These are phyloP conservation scores for Diutina pseudorugosa DNA, from an alignment of 1,139 yeast species.

Conservation along the genomic window DNA sequence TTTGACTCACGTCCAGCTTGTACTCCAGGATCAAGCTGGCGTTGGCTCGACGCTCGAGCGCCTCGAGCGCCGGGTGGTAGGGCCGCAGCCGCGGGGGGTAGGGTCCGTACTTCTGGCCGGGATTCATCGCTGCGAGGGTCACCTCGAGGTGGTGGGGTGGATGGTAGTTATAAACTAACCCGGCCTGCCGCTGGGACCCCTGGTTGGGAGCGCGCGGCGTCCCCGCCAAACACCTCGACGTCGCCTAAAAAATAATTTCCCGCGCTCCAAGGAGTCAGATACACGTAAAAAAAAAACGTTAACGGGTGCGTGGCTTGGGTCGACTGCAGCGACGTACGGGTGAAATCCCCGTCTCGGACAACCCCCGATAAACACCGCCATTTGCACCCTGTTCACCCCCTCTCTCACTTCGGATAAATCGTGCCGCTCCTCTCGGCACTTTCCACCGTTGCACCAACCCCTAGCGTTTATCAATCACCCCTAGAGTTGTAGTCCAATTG, in stretches of 20 bases:
- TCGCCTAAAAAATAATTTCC: not conserved
- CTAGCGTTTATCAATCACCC: too few species aligned
- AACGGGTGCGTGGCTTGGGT: not conserved
- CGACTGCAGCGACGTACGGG: not conserved
- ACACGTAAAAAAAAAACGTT: not conserved
- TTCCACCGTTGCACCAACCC: too few species aligned
- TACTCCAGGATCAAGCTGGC: slow-evolving; percentile 31
- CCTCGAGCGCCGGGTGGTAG: slow-evolving; percentile 32
- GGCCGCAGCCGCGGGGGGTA: slow-evolving; percentile 1
- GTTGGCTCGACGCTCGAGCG: slow-evolving; percentile 35
- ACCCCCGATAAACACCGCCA: not conserved
- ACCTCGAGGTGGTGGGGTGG: not conserved
- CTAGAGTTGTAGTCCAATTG: too few species aligned
- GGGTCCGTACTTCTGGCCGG: slow-evolving; percentile 1
- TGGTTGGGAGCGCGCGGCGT: not conserved
- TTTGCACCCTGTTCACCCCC: too few species aligned
- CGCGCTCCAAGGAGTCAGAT: not conserved
- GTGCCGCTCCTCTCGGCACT: too few species aligned
- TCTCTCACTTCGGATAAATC: not conserved
- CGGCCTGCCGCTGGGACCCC: not conserved
- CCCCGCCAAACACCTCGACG: not conserved
- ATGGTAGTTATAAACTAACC: not conserved
- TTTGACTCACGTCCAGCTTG: slow-evolving; percentile 9
- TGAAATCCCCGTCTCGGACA: not conserved
- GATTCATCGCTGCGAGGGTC: not conserved